These are phyloP conservation scores for Microdochium paspali DNA, from an alignment of 2,329 filamentous ascomycete genomes.

Conservation along the genomic window DNA sequence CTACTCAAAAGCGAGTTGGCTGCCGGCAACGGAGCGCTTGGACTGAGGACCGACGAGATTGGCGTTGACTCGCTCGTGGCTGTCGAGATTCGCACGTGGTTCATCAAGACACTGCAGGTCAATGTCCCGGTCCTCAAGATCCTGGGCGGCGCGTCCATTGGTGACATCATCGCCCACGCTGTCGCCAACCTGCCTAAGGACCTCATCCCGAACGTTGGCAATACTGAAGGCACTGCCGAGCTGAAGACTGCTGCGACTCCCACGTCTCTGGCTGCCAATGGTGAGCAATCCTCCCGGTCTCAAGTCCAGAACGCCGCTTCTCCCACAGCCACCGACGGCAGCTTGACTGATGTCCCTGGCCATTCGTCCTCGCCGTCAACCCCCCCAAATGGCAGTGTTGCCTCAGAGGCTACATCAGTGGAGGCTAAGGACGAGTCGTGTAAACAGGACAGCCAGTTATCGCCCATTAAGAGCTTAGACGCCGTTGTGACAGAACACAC, in stretches of 20 bases:
- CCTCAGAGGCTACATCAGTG: background rate
- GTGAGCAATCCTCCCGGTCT: background rate
- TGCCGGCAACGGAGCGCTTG: too few species aligned
- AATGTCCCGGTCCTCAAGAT: conserved; percentile 9
- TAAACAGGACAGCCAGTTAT: background rate
- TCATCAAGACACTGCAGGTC: conserved; percentile 18
- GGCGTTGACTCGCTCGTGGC: conserved; percentile 10
- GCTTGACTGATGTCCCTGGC: background rate
- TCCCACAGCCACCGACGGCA: background rate
- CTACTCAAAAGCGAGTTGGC: conserved; percentile 3
- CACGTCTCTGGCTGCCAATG: background rate
- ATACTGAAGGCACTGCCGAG: background rate
- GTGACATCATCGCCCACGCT: conserved; percentile 1
- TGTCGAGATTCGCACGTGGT: conserved; percentile 30
- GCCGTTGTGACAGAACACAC: background rate
- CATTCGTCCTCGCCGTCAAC: background rate
- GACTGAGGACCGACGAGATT: conserved; percentile 4
- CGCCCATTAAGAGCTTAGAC: background rate
- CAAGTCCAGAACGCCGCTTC: background rate
- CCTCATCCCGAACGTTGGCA: background rate
- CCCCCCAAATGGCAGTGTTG: background rate
- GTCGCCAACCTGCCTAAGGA: background rate
- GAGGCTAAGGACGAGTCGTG: background rate
- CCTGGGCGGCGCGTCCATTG: conserved; percentile 4
- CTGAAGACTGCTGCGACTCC: background rate